Percentiles rank a stretch among this genome's conserved stretches.
Conservation (phyloP, 2,329 filamentous ascomycete genomes). For the Reticulascus tulasneorum region DNA sequence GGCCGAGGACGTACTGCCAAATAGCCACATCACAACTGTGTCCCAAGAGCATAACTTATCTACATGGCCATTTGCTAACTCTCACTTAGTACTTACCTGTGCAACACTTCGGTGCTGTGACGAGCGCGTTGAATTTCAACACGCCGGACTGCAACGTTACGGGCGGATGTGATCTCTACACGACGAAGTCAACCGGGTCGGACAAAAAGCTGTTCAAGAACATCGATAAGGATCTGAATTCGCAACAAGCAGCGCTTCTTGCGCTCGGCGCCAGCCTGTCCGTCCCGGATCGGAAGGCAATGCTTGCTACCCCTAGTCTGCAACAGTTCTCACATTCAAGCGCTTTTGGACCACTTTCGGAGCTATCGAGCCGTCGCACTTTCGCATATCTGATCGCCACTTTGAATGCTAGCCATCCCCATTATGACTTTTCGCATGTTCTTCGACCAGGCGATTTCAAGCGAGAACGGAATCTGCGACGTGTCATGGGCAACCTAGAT, state of each 20-base stretch:
- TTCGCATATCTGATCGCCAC: constrained; percentile 97
- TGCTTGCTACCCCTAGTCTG: constrained; percentile 56
- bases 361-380: constrained; percentile 82
- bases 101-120: constrained; percentile 86
- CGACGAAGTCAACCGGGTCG: constrained; percentile 88
- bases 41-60: neutral
- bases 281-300: constrained; percentile 70
- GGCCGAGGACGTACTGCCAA: neutral
- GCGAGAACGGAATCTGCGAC: constrained; percentile 72
- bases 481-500: constrained; percentile 83
- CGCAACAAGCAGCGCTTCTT: constrained; percentile 83
- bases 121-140: constrained; percentile 90
- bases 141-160: constrained; percentile 89
- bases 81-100: constrained; percentile 76
- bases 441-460: constrained; percentile 87
- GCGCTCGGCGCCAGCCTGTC: constrained; percentile 84
- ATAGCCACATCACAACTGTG: neutral
- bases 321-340: constrained; percentile 71
- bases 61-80: constrained; percentile 9
- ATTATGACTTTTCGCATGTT: constrained; percentile 96
- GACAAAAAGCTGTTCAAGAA: constrained; percentile 98
- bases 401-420: constrained; percentile 81
- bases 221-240: constrained; percentile 87
- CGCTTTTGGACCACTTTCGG: constrained; percentile 85
- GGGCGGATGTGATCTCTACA: constrained; percentile 94